Percentiles rank a stretch among this genome's conserved stretches.
These are phyloP conservation scores for Bjerkandera adusta DNA, from an alignment of 1,284 basidiomycete genomes.

Conservation along the genomic window DNA sequence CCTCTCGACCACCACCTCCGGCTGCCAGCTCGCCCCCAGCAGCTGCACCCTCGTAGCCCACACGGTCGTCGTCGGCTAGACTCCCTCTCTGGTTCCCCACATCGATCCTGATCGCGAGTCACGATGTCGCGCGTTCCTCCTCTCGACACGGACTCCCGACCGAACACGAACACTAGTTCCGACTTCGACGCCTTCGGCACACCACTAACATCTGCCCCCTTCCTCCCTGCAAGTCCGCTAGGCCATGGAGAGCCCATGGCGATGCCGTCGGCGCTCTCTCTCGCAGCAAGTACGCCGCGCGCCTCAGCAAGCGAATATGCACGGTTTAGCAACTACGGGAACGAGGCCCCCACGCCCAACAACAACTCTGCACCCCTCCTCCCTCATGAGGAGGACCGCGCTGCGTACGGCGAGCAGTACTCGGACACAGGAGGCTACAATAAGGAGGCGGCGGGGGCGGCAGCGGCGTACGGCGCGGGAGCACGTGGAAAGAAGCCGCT, in stretches of 20 bases:
- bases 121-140: too few species aligned
- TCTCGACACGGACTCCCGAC: background rate
- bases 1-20: too few species aligned
- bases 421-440: slow-evolving; percentile 7
- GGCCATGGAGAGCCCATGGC: background rate
- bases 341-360: background rate
- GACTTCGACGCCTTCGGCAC: slow-evolving; percentile 6
- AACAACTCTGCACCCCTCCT: slow-evolving; percentile 7
- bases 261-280: slow-evolving; percentile 2
- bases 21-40: too few species aligned
- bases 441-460: slow-evolving; percentile 7
- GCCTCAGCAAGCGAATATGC: background rate
- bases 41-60: too few species aligned
- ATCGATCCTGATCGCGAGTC: too few species aligned
- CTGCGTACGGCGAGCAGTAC: too few species aligned
- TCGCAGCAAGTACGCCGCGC: background rate
- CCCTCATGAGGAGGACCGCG: background rate
- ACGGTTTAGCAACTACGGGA: background rate
- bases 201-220: background rate
- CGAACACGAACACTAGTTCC: background rate
- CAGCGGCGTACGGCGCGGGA: background rate
- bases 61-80: too few species aligned
- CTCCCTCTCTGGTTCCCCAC: too few species aligned
- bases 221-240: background rate
- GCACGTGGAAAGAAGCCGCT: background rate